Base-by-base conservation (phyloP, 1,284 basidiomycete genomes). In the Malassezia arunalokei region DNA sequence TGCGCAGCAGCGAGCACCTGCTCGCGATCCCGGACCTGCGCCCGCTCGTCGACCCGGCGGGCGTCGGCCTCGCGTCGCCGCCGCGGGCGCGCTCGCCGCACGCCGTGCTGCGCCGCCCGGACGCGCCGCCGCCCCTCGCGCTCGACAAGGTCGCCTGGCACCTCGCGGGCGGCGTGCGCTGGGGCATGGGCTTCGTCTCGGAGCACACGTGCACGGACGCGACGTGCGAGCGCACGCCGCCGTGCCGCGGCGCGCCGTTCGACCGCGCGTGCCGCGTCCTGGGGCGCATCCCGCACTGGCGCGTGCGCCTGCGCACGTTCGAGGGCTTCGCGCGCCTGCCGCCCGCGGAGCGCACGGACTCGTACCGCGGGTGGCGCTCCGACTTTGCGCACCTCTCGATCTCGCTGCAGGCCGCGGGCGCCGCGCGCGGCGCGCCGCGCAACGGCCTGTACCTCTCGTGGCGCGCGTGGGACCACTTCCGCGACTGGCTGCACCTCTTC, bases 361-460 rank as follows among this genome's bases (percentile, higher is more conserved):
- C 90, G 0, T 95, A 82, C 73, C 81, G 81, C 54, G 85, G 81
- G 2, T 96, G 95, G 76, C 82, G 92, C 31, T 94, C 90, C 7
- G 85, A 96, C 74, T 94, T 88, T 72, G 83, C 95, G 54, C 92
- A 98, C 75, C 80, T 94, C 49, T 90, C 89, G 0, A 78, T 92
- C 42, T 95, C 90, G 0, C 77, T 95, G 56, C 81, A 81, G 33
- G 87, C 87, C 5, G 63, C 63, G 7, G 58, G 59, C 54, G 15
- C 11, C 33, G 51, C 50, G 8, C 50, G 61, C 0, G 15, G 20
- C 29, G 32, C 43, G 29, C n/a, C 31, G 42, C 41, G 30, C 37
- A 95, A 85, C 75, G 87, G 81, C 65, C 76, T 96, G 52, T 86
- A 96, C 75, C 80, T 95, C 37, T 87, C 84, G 2, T 88, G 91